A percentile compares a stretch with the other conserved stretches of the same genome.
Evolutionary conservation across 495 filamentous ascomycete genomes (phyloP).

Genomic region (Thozetella sp.): DNA sequence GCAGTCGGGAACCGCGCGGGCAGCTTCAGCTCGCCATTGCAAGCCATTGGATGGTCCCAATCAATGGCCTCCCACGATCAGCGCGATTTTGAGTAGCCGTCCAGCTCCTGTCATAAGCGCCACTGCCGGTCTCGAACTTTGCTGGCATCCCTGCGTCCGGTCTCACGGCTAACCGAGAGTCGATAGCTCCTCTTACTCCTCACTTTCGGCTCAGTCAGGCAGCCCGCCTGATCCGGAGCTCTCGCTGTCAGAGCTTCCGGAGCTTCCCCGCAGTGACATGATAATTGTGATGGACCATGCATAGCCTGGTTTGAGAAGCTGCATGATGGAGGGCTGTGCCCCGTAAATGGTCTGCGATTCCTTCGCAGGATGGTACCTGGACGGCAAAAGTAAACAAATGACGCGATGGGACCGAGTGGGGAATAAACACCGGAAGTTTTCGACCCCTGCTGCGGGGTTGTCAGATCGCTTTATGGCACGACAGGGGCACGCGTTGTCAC

Average conservation of each 20-base stretch:
- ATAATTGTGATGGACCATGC: not conserved
- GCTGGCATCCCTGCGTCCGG: slow-evolving; percentile 7
- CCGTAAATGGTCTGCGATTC: not conserved
- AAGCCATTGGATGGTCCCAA: slow-evolving; percentile 11
- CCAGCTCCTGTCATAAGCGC: slow-evolving; percentile 24
- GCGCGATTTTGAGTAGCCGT: slow-evolving; percentile 6
- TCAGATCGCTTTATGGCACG: not conserved
- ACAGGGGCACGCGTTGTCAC: slow-evolving; percentile 16
- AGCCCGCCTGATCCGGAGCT: not conserved
- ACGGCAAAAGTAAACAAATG: slow-evolving; percentile 19
- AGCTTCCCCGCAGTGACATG: slow-evolving; percentile 1
- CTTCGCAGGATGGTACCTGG: slow-evolving; percentile 2
- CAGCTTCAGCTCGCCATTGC: slow-evolving; percentile 11
- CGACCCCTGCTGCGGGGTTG: slow-evolving; percentile 15
- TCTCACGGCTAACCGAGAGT: not conserved
- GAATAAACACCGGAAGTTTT: slow-evolving; percentile 14
- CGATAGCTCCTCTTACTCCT: not conserved
- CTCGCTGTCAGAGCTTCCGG: not conserved
- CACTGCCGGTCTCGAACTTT: slow-evolving; percentile 12
- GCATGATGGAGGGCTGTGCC: slow-evolving; percentile 7
- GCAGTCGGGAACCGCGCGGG: not conserved
- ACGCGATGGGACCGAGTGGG: slow-evolving; percentile 4
- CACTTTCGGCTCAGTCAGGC: not conserved
- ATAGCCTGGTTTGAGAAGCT: slow-evolving; percentile 19
- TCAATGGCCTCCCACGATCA: too few relatives aligned